A percentile compares a stretch with the other conserved stretches of the same genome.
These are phyloP conservation scores for Mrakia blollopis DNA, from an alignment of 768 basidiomycete species.

Conservation along the genomic window DNA sequence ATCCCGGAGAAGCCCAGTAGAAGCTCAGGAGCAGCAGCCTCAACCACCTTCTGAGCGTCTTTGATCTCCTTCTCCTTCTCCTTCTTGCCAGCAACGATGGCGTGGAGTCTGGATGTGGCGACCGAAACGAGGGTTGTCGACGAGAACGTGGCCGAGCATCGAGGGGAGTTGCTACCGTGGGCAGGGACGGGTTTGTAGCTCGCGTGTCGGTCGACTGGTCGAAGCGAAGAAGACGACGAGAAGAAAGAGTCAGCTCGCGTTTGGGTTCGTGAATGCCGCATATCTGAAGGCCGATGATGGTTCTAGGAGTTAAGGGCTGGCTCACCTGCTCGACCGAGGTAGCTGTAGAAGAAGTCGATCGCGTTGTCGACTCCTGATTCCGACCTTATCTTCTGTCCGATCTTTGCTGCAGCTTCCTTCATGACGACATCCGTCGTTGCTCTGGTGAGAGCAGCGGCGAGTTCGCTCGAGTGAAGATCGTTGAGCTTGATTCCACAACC, in stretches of 20 bases:
- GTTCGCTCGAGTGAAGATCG: slow-evolving; percentile 50
- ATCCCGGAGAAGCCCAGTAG: too few species aligned
- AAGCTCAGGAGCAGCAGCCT: too few species aligned
- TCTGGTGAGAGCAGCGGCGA: slow-evolving; percentile 55
- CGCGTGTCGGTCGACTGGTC: slow-evolving; percentile 8
- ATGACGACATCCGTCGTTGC: slow-evolving; percentile 58
- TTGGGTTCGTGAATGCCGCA: too few species aligned
- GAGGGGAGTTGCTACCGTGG: background rate
- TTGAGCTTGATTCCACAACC: slow-evolving; percentile 50
- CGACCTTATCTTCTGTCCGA: slow-evolving; percentile 50
- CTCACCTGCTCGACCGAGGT: slow-evolving; percentile 48
- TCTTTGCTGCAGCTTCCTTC: slow-evolving; percentile 57
- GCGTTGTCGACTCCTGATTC: slow-evolving; percentile 60
- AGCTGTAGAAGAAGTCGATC: slow-evolving; percentile 55
- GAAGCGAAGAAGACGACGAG: background rate
- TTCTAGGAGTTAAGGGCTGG: too few species aligned
- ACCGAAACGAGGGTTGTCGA: too few species aligned
- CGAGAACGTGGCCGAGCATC: background rate
- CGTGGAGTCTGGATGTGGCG: background rate
- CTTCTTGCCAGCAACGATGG: background rate
- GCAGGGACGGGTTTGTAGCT: slow-evolving; percentile 7
- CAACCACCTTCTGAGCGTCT: background rate
- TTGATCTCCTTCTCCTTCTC: background rate
- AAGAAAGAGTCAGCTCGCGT: background rate
- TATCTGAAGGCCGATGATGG: too few species aligned